Evolutionary conservation across 139 green algal species (phyloP), one percentile per base, ranked within the genome.

Genomic region (Haematococcus lacustris): DNA sequence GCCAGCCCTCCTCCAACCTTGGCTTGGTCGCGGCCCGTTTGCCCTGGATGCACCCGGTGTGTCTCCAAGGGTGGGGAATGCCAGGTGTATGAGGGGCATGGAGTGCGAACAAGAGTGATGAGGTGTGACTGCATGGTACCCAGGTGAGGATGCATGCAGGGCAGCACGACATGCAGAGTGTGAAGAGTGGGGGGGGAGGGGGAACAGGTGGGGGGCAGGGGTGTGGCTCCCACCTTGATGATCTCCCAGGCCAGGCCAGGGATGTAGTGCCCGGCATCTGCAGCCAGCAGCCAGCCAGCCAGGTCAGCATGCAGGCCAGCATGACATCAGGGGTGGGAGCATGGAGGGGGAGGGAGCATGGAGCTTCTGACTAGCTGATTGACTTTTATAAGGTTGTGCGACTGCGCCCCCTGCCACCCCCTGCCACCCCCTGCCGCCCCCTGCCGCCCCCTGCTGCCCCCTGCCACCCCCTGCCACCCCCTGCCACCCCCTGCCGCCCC

Each of bases 181-280:
- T 37, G 53, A 25, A 63, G 53, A 17, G 9, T 25, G 33, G 53
- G 26, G 32, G 47, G 47, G 47, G 13, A n/a, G 17, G 17, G 47
- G 13, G 13, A 13, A 57, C 47, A 57, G 21, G 51, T 30, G 26
- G 34, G 47, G 3, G 63, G 9, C 63, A 5, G 4, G 9, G 5
- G 39, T 35, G 66, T 25, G n/a, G 38, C 63, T 32, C 40, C 5
- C 13, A 73, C 78, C 50, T 79, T 66, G 13, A 92, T 64, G 26
- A 95, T 86, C 51, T 82, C 78, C 6, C 39, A 59, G 0, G 89
- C 87, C 47, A 94, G 76, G 23, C 82, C 76, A 3, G 89, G 87
- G 1, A 94, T 75, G 75, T 94, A 95, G 78, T 96, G 91, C 0
- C 88, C 85, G 41, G 73, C 77, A 37, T 89, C 71, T 60, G 47